These are phyloP conservation scores for Eimeria falciformis DNA, from an alignment of 169 alveolate species.

Conservation along the genomic window DNA sequence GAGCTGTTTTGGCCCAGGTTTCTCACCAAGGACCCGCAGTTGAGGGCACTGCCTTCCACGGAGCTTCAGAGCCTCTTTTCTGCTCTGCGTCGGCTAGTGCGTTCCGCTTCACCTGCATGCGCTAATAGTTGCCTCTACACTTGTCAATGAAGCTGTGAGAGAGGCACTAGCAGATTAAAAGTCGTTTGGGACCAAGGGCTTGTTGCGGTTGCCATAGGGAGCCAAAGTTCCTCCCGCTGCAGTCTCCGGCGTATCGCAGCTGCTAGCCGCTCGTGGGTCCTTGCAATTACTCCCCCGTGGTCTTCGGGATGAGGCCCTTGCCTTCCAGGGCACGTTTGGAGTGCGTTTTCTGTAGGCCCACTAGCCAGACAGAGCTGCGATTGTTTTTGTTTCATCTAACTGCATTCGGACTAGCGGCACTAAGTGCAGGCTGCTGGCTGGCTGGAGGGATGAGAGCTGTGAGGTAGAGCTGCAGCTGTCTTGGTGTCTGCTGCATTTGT, in stretches of 20 bases:
- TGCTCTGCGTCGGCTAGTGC: background rate
- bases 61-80: background rate
- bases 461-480: background rate
- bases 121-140: too few species aligned
- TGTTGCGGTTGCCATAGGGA: background rate
- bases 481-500: background rate
- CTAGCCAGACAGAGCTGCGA: background rate
- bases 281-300: background rate
- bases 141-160: too few species aligned
- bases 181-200: background rate
- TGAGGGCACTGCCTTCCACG: background rate
- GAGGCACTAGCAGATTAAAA: too few species aligned
- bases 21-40: background rate
- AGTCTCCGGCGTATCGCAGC: background rate
- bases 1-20: background rate
- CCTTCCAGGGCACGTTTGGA: background rate
- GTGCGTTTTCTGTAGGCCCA: background rate
- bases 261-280: background rate
- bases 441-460: background rate
- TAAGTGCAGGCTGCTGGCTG: background rate
- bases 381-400: background rate
- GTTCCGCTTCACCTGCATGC: background rate
- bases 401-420: background rate
- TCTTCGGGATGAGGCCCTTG: constrained; percentile 2
- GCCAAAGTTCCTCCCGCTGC: background rate